A percentile compares a stretch with the other conserved stretches of the same genome.
These are phyloP conservation scores for Akebia trifoliata DNA, from an alignment of 164 flowering plant species.

Conservation along the genomic window DNA sequence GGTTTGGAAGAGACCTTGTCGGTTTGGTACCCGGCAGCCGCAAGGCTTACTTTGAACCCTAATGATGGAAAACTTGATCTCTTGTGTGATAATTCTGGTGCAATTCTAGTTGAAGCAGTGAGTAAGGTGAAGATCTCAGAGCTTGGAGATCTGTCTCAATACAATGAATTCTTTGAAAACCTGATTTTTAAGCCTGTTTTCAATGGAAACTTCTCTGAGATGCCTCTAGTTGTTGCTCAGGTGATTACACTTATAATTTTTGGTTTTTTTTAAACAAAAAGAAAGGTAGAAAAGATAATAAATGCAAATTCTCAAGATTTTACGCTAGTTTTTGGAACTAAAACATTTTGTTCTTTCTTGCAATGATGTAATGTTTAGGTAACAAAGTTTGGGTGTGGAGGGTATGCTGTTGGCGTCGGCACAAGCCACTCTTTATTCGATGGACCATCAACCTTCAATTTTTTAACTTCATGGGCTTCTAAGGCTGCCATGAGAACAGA, in stretches of 20 bases:
- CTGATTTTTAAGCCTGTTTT: conserved; percentile 41
- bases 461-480: conserved; percentile 39
- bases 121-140: conserved; percentile 33
- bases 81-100: conserved; percentile 46
- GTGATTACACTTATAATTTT: too few species aligned
- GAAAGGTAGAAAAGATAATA: too few species aligned
- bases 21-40: conserved; percentile 47
- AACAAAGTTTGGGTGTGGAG: conserved; percentile 48
- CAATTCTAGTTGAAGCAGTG: conserved; percentile 40
- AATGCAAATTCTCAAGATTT: neutral
- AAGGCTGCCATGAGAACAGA: conserved; percentile 15
- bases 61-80: conserved; percentile 35
- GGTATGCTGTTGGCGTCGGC: conserved; percentile 41
- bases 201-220: conserved; percentile 30
- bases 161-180: conserved; percentile 37
- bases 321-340: too few species aligned
- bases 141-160: conserved; percentile 45
- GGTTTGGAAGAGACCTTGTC: conserved; percentile 40
- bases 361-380: conserved; percentile 1
- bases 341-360: too few species aligned
- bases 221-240: conserved; percentile 57
- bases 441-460: conserved; percentile 35
- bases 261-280: too few species aligned
- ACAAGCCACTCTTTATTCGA: conserved; percentile 46
- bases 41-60: conserved; percentile 32